Percentiles rank a stretch among this genome's conserved stretches.
phyloP scores from a whole-genome alignment of 495 filamentous ascomycete genomes.

The Hyaloscypha finlandica region DNA sequence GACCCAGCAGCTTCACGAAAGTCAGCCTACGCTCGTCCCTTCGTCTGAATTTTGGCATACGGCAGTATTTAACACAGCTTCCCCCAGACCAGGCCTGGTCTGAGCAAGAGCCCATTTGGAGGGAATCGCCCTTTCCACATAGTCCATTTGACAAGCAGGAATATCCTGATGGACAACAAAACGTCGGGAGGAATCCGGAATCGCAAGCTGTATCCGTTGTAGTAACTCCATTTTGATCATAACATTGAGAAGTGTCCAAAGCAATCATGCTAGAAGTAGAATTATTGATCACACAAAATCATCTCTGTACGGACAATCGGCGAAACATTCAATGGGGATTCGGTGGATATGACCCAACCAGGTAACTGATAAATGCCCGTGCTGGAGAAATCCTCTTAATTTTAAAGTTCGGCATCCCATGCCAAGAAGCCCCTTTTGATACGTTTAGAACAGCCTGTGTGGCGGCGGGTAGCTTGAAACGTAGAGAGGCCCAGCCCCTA shows the following conservation, averaged over 20 bases:
- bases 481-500: background rate
- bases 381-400: slow-evolving; percentile 13
- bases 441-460: background rate
- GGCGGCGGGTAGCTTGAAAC: slow-evolving; percentile 1
- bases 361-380: background rate
- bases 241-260: slow-evolving; percentile 8
- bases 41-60: background rate
- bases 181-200: slow-evolving; percentile 1
- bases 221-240: background rate
- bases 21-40: background rate
- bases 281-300: background rate
- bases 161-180: slow-evolving; percentile 8
- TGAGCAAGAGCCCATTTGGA: slow-evolving; percentile 3
- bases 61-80: slow-evolving; percentile 8
- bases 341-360: background rate
- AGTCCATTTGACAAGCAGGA: slow-evolving; percentile 9
- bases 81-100: slow-evolving; percentile 1
- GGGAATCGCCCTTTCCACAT: background rate
- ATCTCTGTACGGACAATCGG: background rate
- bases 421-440: background rate
- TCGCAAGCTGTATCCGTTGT: slow-evolving; percentile 12
- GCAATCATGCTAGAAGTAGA: background rate
- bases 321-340: background rate
- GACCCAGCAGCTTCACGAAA: background rate
- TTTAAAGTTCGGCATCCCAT: background rate